Conservation (phyloP, 129 eudicot species). For the Tanacetum coccineum region DNA sequence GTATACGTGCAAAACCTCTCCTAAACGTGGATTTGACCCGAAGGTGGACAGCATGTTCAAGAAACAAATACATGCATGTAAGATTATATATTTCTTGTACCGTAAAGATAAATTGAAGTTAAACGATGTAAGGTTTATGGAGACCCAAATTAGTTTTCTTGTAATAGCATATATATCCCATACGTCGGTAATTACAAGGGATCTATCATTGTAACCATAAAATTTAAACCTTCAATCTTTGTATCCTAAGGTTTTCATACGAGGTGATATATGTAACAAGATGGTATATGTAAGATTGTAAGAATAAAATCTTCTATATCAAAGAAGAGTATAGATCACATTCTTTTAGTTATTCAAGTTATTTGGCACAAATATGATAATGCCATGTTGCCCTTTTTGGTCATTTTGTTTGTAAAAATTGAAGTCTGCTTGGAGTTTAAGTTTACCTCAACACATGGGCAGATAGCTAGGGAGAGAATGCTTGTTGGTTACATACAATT, state of each 20-base stretch:
- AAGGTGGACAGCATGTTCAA: too few relatives aligned
- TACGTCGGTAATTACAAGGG: too few relatives aligned
- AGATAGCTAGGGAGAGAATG: conserved; percentile 14
- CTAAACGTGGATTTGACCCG: too few relatives aligned
- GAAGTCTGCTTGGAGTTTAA: conserved; percentile 28
- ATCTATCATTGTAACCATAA: background rate
- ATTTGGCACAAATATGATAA: conserved; percentile 1
- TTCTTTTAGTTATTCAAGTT: conserved; percentile 1
- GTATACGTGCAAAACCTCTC: too few relatives aligned
- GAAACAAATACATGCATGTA: too few relatives aligned
- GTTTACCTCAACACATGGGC: conserved; percentile 27
- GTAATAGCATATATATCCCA: too few relatives aligned
- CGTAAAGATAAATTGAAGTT: too few relatives aligned
- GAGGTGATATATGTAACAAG: background rate
- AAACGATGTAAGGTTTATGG: too few relatives aligned
- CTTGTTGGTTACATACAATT: conserved; percentile 22
- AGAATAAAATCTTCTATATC: background rate
- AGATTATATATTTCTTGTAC: too few relatives aligned
- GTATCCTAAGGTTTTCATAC: background rate
- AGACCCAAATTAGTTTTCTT: too few relatives aligned
- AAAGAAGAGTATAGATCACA: background rate
- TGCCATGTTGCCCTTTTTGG: conserved; percentile 22
- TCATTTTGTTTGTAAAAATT: conserved; percentile 3
- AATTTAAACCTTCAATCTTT: background rate
- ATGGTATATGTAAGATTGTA: background rate